Base-by-base conservation (phyloP, 768 basidiomycete genomes). In the Trametes sanguinea region DNA sequence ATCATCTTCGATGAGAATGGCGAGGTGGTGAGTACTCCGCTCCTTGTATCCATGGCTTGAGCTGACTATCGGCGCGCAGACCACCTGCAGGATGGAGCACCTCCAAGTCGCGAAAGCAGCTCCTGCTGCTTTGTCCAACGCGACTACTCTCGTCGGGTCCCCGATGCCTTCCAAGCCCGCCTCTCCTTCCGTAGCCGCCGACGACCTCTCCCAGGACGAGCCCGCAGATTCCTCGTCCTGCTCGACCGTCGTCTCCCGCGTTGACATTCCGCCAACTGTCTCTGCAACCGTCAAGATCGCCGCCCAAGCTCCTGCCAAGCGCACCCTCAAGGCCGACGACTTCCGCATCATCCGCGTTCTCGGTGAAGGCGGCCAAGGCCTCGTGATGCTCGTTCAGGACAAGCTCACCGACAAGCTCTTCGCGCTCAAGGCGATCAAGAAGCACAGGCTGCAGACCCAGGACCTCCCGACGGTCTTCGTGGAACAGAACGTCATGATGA, bases 371-470 rank as follows among this genome's bases (percentile, higher is more conserved):
- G 60, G 54, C 1, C 65, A 57, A 13, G 69, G 68, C 9, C 14
- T 46, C 32, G 69, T 71, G 22, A 65, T 53, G 46, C 63, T 66
- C 32, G 69, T 69, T 27, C 52, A 67, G 50, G 62, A 71, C 57
- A 47, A 32, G 44, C 13, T 56, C 4, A 56, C 48, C 16, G 22
- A 30, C 37, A 53, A 35, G 43, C 54, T 32, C 75, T 98, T 97
- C 76, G 81, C 88, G 65, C 97, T 66, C 94, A 98, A 98, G 77
- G 91, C 92, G 30, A 76, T 97, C 73, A 88, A 89, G 75, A 98
- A 98, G 79, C 89, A 89, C 51, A 97, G 96, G 96, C 83, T 98
- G 11, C 35, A 37, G 35, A 37, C 35, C 73, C 95, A 97, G 72
- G 10, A 53, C 33, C 37, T 53, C 10, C 4, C 55, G 16, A 22